Evolutionary conservation across 2,329 filamentous ascomycete genomes (phyloP), one percentile per base, ranked within the genome.

Genomic region (Claviceps pazoutovae): DNA sequence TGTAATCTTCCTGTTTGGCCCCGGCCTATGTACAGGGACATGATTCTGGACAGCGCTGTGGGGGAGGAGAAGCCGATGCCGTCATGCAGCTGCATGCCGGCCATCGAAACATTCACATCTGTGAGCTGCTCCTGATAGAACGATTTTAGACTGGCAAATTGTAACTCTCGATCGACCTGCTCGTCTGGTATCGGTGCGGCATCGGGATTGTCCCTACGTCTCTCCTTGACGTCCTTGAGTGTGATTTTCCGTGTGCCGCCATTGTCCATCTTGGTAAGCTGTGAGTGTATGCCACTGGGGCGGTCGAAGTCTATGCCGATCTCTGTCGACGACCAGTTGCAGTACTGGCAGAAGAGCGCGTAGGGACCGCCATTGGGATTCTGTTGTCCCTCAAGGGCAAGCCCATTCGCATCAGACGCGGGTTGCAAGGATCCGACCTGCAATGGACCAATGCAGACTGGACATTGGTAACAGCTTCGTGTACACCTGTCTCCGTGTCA

Each of bases 401-500:
- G 66, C 41, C 72, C 70, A 51, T 61, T 68, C 19, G 67, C 57
- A 66, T 75, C 73, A 26, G 72, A 64, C 2, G 73, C 64, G 38
- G 75, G 71, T 51, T 89, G 84, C 54, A 90, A 69, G 19, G 82
- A 81, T 50, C 82, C 86, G 50, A 93, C 82, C 19, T 82, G 76
- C 42, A 97, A 76, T 13, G 88, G 86, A 0, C 88, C 82, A 30
- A 87, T 82, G 66, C 93, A 98, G 56, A 90, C 74, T 0, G 93
- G 93, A 60, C 93, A 98, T 64, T 94, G 88, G 72, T 93, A 97
- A 68, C 93, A 98, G 64, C 90, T 96, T 58, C 93, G 79, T 17
- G 88, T 91, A 65, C 93, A 96, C 64, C 89, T 91, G 55, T 36
- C 17, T 37, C 36, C 4, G 9, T 42, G 30, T 63, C 48, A 61